phyloP scores from a whole-genome alignment of 768 basidiomycete species.

The Termitomyces sp. region DNA sequence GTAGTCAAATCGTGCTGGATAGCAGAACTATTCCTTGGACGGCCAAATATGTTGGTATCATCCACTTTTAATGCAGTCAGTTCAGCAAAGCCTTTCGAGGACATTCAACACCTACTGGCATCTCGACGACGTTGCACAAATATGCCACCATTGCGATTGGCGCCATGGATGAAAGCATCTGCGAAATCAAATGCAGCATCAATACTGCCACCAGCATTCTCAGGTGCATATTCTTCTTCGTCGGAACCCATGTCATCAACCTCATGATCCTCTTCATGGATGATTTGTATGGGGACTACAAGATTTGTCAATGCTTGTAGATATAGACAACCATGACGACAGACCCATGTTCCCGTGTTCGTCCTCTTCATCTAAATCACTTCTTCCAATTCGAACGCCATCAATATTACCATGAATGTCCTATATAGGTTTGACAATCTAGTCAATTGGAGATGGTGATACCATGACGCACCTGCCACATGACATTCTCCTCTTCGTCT shows the following conservation, averaged over 20 bases:
- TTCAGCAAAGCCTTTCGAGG: conserved; percentile 4
- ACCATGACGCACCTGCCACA: conserved; percentile 45
- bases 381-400: conserved; percentile 38
- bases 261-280: conserved; percentile 57
- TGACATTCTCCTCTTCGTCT: conserved; percentile 45
- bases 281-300: conserved; percentile 47
- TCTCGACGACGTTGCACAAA: conserved; percentile 54
- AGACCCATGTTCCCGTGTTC: conserved; percentile 45
- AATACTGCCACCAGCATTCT: conserved; percentile 27
- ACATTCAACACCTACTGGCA: conserved; percentile 29
- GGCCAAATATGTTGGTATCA: conserved; percentile 61
- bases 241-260: conserved; percentile 57
- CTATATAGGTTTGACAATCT: conserved; percentile 21
- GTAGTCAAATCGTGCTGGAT: conserved; percentile 65
- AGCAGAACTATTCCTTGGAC: conserved; percentile 42
- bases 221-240: conserved; percentile 49
- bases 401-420: conserved; percentile 48
- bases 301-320: conserved; percentile 1
- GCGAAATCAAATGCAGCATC: conserved; percentile 54
- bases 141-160: conserved; percentile 37
- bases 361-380: conserved; percentile 57
- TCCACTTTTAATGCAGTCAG: conserved; percentile 29
- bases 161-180: conserved; percentile 43
- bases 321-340: not conserved
- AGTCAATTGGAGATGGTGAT: not conserved